A percentile compares a stretch with the other conserved stretches of the same genome.
These are phyloP conservation scores for Ophiocordyceps sinensis DNA, from an alignment of 2,329 filamentous ascomycete genomes.

Conservation along the genomic window DNA sequence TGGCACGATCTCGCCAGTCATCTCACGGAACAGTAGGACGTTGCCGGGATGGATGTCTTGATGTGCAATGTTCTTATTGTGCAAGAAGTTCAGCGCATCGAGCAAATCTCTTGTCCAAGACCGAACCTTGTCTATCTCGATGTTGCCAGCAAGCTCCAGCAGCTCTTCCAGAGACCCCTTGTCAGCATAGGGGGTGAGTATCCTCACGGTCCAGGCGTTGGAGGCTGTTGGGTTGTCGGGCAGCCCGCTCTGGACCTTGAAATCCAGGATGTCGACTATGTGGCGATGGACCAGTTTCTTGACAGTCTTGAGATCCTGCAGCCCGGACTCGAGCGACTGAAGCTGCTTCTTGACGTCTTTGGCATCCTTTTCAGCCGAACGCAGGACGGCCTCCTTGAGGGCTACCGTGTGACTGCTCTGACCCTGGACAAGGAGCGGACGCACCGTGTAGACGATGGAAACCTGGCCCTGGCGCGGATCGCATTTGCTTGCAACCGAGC, in stretches of 20 bases:
- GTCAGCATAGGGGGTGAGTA: constrained; percentile 64
- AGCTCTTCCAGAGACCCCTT: constrained; percentile 74
- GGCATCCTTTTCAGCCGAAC: constrained; percentile 40
- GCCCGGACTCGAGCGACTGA: constrained; percentile 58
- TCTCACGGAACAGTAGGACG: constrained; percentile 58
- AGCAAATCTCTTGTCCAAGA: constrained; percentile 87
- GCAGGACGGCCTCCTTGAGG: constrained; percentile 55
- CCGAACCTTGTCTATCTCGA: constrained; percentile 62
- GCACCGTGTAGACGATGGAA: constrained; percentile 57
- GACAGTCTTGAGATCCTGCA: constrained; percentile 60
- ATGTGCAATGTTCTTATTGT: constrained; percentile 72
- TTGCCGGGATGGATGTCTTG: constrained; percentile 70
- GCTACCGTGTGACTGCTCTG: constrained; percentile 49
- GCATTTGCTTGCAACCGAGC: constrained; percentile 54
- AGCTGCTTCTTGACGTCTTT: constrained; percentile 61
- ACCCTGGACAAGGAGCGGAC: constrained; percentile 45
- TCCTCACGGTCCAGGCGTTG: constrained; percentile 53
- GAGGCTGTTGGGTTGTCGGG: constrained; percentile 21
- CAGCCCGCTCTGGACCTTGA: constrained; percentile 52
- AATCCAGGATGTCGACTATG: constrained; percentile 67
- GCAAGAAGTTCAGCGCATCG: constrained; percentile 75
- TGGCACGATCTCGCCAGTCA: constrained; percentile 52
- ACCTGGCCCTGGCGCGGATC: constrained; percentile 50
- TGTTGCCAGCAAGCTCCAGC: constrained; percentile 60
- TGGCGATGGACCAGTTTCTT: constrained; percentile 65